Evolutionary conservation across 768 basidiomycete genomes (phyloP), one percentile per base, ranked within the genome.

Genomic region (Psilocybe sp.): DNA sequence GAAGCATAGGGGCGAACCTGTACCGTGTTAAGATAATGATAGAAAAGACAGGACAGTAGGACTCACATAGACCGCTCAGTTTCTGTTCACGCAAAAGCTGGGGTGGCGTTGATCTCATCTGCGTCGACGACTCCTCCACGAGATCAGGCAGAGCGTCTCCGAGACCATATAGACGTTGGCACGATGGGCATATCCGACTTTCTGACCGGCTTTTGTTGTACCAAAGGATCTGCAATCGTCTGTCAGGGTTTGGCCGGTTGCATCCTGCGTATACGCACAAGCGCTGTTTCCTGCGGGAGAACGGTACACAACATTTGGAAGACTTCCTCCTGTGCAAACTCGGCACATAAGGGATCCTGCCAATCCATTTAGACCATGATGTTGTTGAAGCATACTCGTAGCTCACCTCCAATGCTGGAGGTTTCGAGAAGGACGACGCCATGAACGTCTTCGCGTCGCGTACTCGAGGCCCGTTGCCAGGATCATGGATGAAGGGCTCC

Each of bases 1-100:
- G 63, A 90, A 91, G 66, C 89, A 91, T 31, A 91, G 67, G 0
- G 86, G 76, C 0, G 89, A 91, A 60, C 88, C 88, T 90, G 52
- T n/a, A 39, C 3, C 13, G 32, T 13, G 42, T 34, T 18, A 19
- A 50, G 16, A 23, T 42, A 15, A 38, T 37, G 11, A 15, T 16
- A 33, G 35, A 40, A 40, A 11, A 33, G 28, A 44, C 8, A 38
- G 35, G 46, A 13, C 12, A 40, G 16, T 10, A 9, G 8, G 4
- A 73, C 86, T 47, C 63, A 91, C 89, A 92, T 49, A 92, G 68
- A 1, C 89, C 89, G 54, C 89, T 91, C 43, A 91, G 77, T 47
- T 75, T 68, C 55, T 89, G 88, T 60, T 92, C 89, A 15, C 75
- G 71, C 5, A 58, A 46, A 20, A 61, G 57, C 14, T 57, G 53